Evolutionary conservation across 495 filamentous ascomycete genomes (phyloP).

Genomic region (Alectoria sarmentosa): DNA sequence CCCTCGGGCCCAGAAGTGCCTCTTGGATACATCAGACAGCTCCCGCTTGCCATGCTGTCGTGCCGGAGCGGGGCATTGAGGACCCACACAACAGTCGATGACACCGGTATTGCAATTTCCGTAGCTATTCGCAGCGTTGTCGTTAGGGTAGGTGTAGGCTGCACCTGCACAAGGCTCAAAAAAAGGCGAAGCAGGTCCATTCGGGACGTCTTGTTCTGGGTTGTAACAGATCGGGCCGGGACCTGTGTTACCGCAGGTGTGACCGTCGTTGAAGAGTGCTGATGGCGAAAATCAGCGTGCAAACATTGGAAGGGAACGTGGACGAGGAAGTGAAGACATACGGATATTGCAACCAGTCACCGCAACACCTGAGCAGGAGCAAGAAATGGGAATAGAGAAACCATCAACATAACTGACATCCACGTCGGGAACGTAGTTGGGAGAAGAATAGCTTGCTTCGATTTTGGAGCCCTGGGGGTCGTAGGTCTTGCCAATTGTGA

Average conservation of each 20-base stretch:
- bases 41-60: conserved; percentile 8
- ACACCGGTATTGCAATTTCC: conserved; percentile 22
- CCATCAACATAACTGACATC: conserved; percentile 26
- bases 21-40: neutral
- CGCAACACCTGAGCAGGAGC: conserved; percentile 23
- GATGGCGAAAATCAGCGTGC: neutral
- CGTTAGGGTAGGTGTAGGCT: conserved; percentile 29
- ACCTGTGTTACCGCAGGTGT: conserved; percentile 22
- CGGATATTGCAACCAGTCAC: conserved; percentile 26
- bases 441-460: conserved; percentile 15
- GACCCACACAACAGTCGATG: conserved; percentile 26
- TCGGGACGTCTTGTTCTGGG: conserved; percentile 9
- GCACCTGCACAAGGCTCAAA: conserved; percentile 27
- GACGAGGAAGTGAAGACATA: neutral
- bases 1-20: neutral
- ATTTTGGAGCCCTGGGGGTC: conserved; percentile 21
- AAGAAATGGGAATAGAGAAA: conserved; percentile 26
- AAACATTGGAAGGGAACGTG: neutral
- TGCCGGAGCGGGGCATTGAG: conserved; percentile 14
- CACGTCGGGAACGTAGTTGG: conserved; percentile 19
- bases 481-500: conserved; percentile 19
- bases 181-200: conserved; percentile 21
- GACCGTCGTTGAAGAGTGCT: conserved; percentile 21
- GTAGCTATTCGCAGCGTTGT: conserved; percentile 23
- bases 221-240: conserved; percentile 22